These are phyloP conservation scores for Phytopythium sindhum DNA, from an alignment of 352 stramenopile species.

Conservation along the genomic window DNA sequence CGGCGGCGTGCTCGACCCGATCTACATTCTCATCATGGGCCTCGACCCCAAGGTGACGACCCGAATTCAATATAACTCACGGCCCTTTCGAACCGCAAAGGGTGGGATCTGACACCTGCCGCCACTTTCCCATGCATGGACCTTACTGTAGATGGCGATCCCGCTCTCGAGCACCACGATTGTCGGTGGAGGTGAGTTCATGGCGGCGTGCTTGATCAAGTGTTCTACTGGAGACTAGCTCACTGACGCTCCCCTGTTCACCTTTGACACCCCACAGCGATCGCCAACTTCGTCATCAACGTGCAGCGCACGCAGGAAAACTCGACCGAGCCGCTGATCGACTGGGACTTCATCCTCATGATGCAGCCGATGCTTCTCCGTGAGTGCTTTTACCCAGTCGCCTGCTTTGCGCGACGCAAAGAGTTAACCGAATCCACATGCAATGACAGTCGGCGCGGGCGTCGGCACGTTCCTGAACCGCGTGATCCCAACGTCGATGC, in stretches of 20 bases:
- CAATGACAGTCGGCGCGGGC: constrained; percentile 45
- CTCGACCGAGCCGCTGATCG: constrained; percentile 90
- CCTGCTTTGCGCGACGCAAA: not conserved
- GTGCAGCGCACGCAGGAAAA: constrained; percentile 83
- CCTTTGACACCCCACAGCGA: constrained; percentile 26
- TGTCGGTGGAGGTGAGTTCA: constrained; percentile 69
- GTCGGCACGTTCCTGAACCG: constrained; percentile 91
- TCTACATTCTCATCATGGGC: constrained; percentile 95
- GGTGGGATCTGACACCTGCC: not conserved
- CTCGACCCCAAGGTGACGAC: constrained; percentile 79
- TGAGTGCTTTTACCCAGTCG: constrained; percentile 19
- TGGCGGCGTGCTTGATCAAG: not conserved
- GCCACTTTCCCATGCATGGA: not conserved
- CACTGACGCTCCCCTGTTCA: not conserved
- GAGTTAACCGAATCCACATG: not conserved
- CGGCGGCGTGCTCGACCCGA: constrained; percentile 93
- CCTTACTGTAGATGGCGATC: constrained; percentile 75
- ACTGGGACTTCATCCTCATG: constrained; percentile 97
- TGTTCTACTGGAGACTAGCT: not conserved
- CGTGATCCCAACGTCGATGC: constrained; percentile 84
- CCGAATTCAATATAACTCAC: not conserved
- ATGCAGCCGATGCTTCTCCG: constrained; percentile 92
- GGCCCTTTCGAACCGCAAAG: not conserved
- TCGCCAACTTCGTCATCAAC: constrained; percentile 94
- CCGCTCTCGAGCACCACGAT: constrained; percentile 96